Base-by-base conservation (phyloP, 140 eudicot species). In the Senecio squalidus region DNA sequence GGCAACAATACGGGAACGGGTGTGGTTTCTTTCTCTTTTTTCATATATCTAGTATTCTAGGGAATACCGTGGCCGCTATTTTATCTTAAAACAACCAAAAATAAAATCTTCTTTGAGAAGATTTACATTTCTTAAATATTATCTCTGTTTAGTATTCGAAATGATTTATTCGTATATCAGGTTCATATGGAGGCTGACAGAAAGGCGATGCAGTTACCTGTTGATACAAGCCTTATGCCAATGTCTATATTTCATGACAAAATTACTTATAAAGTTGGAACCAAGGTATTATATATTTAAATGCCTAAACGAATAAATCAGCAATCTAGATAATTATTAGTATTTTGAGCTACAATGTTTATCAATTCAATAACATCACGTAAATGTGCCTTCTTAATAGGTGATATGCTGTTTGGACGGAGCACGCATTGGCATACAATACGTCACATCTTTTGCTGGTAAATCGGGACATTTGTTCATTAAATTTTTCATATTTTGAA, bases 181-280 rank as follows among this genome's bases (percentile, higher is more conserved):
- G 98, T 88, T 73, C 99, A 93, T 74, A 77, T 93, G 87, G 99
- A 87, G 71, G 96, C 84, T 39, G 96, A 93, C 29, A 79, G 90
- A 65, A 93, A 84, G 75, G 80, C 85, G 25, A 71, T 76, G 73
- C 85, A 74, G 70, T 68, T 51, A 29, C 76, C 83, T 36, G 70
- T 48, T 60, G 96, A 93, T 58, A 22, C 81, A 58, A 60, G 39
- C 74, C 49, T 66, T 59, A 24, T 66, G 58, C 75, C 79, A 33
- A 45, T 16, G 26, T 39, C 76, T 61, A 68, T 77, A 8, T 76
- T 80, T 66, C 71, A 68, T 51, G 93, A 80, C 33, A 93, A 88
- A 55, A 68, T 84, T 25, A 84, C 89, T 25, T 93, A 93, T 64
- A 88, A 75, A 80, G 89, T 88, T 62, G 99, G 96, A 76, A 93